Base-by-base conservation (phyloP, 2,329 filamentous ascomycete genomes). In the Phialemonium atrogriseum region DNA sequence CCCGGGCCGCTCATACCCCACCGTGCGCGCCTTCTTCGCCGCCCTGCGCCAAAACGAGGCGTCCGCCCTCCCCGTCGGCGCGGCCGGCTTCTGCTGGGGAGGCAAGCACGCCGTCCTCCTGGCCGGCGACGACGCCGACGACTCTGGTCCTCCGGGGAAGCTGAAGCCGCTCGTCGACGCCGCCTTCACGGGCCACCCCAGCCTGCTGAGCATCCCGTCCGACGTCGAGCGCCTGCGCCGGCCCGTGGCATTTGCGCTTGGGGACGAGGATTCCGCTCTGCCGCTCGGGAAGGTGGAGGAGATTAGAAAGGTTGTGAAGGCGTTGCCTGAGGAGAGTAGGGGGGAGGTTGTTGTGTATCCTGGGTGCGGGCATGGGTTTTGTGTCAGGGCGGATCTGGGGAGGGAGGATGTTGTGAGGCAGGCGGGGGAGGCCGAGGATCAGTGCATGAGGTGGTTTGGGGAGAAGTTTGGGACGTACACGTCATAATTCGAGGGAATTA, bases 21-120 rank as follows among this genome's bases (percentile, higher is more conserved):
- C 36, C 6, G 39, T 48, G 7, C 38, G 40, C 24, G 17, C 16
- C 11, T 48, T 42, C 30, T 38, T 47, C 34, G 33, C 37, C 11
- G 25, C 33, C 1, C 29, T 48, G 8, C 43, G 46, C 7, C 29
- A 14, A 11, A 37, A 43, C 30, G 44, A 47, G 25, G 43, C 35
- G 5, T 38, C 45, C 3, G 34, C 37, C 10, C 39, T 50, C 10
- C 43, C 44, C 12, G 50, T 71, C 30, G 65, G 59, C 17, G 61
- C 55, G 1, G 62, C 64, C 1, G 69, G 68, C 1, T 73, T 68
- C 50, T 73, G 67, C 52, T 73, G 68, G 68, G 68, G 68, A 7
- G 69, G 65, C 11, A 60, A 62, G 33, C 59, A 70, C 37, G 50
- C 56, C 1, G 45, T 64, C 13, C 38, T 54, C 12, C 55, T 71